These are phyloP conservation scores for Talaromyces rugulosus DNA, from an alignment of 2,329 filamentous ascomycete species.

Conservation along the genomic window DNA sequence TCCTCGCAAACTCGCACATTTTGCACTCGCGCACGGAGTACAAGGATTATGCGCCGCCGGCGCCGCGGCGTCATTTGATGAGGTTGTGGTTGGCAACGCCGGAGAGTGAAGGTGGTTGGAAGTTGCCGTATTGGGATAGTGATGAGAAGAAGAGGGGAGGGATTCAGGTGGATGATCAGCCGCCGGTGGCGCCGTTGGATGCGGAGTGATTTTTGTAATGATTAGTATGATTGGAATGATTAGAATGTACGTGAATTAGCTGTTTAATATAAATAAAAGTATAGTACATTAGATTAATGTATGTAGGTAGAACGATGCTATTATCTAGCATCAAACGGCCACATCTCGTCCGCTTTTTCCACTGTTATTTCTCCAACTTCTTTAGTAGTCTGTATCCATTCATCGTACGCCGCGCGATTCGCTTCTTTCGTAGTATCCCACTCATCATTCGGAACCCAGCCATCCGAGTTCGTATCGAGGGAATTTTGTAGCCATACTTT, in stretches of 20 bases:
- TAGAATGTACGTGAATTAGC: too few species aligned
- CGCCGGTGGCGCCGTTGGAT: constrained; percentile 71
- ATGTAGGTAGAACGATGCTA: neutral
- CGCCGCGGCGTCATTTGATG: constrained; percentile 72
- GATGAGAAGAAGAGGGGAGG: constrained; percentile 82
- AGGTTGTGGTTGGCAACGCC: constrained; percentile 80
- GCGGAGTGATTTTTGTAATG: constrained; percentile 54
- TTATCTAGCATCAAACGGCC: constrained; percentile 25
- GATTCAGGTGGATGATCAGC: constrained; percentile 78
- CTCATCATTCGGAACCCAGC: constrained; percentile 27
- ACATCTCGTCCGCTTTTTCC: constrained; percentile 23
- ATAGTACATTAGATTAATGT: too few species aligned
- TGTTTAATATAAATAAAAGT: too few species aligned
- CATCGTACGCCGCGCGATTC: constrained; percentile 23
- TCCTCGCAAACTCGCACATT: constrained; percentile 74
- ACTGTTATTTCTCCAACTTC: constrained; percentile 22
- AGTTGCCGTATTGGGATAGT: constrained; percentile 74
- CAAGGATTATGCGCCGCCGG: constrained; percentile 64
- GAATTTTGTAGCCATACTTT: constrained; percentile 24
- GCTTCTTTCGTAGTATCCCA: constrained; percentile 23
- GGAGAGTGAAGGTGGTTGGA: constrained; percentile 79
- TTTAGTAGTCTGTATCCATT: constrained; percentile 26
- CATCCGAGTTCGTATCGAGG: constrained; percentile 27
- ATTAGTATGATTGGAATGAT: too few species aligned
- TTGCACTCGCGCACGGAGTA: constrained; percentile 80